phyloP scores from a whole-genome alignment of 805 yeast genomes.

The Lachancea meyersii region DNA sequence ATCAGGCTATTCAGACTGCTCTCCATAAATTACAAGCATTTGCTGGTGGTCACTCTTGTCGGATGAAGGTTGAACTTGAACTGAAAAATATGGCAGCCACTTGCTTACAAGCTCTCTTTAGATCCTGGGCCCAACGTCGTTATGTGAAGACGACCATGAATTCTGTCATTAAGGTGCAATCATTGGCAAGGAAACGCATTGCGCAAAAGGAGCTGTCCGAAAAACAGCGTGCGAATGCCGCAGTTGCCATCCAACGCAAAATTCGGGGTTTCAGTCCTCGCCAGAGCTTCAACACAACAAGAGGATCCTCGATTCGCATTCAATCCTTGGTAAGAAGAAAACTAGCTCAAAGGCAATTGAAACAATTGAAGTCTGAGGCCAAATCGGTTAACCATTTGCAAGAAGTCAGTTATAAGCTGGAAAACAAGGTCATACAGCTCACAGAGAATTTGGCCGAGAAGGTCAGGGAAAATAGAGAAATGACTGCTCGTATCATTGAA shows the following conservation, averaged over 20 bases:
- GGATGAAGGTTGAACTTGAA: conserved; percentile 50
- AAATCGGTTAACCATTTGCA: conserved; percentile 83
- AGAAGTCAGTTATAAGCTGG: conserved; percentile 88
- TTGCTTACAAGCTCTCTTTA: conserved; percentile 58
- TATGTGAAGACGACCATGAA: conserved; percentile 24
- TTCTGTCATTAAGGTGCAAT: conserved; percentile 42
- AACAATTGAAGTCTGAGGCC: conserved; percentile 72
- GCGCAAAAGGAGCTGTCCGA: conserved; percentile 47
- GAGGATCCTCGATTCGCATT: conserved; percentile 56
- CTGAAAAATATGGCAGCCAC: conserved; percentile 58
- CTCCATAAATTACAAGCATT: conserved; percentile 53
- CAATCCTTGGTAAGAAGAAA: conserved; percentile 77
- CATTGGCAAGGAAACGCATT: conserved; percentile 44
- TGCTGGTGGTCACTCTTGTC: conserved; percentile 54
- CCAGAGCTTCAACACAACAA: conserved; percentile 39
- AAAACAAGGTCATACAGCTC: conserved; percentile 94
- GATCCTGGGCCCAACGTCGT: conserved; percentile 48
- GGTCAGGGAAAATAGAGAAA: conserved; percentile 72
- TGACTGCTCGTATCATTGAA: conserved; percentile 53
- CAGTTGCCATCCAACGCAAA: conserved; percentile 63
- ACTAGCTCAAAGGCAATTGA: conserved; percentile 60
- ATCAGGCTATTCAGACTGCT: conserved; percentile 47
- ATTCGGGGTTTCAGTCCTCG: conserved; percentile 68
- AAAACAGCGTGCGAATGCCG: conserved; percentile 54
- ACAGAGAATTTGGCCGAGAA: conserved; percentile 78